Base-by-base conservation (phyloP, 148 eudicot species). In the Suaeda aralocaspica region DNA sequence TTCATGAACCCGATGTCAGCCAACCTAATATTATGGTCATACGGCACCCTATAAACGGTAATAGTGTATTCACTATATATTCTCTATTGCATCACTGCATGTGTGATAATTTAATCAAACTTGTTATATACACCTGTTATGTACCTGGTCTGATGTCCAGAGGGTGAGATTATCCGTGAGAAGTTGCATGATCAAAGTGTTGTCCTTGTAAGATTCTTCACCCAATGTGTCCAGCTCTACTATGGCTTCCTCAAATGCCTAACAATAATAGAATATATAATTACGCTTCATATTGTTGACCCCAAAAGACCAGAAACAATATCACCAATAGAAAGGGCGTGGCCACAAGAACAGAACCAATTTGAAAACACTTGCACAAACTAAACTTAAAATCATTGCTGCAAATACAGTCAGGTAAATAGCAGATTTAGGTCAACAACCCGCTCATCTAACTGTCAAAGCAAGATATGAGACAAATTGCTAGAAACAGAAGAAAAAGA, bases 81-180 rank as follows among this genome's bases (percentile, higher is more conserved):
- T n/a, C 61, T 70, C 24, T 57, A 26, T 15, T 57, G 66, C 70
- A 66, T 30, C n/a, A n/a, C n/a, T n/a, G n/a, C n/a, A n/a, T n/a
- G 51, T 76, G 67, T 0, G 3, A 55, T 44, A 33, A 34, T n/a
- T 24, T 14, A 19, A 73, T 15, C 21, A 55, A 29, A 56, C 67
- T 21, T 25, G 53, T n/a, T 44, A 61, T 64, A 59, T 25, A n/a
- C n/a, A n/a, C n/a, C n/a, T n/a, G n/a, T n/a, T n/a, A n/a, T n/a
- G n/a, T n/a, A 82, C 85, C 80, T 79, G 85, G 67, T 82, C 85
- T 13, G 85, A 82, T 59, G 85, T 82, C 85, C 85, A 82, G n/a
- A 82, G 80, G 36, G 82, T 82, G 75, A 82, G 80, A 64, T 82
- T 82, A 73, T 82, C 82, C 61, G 82, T 75, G 39, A 82, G 80